Conservation (phyloP, 805 yeast genomes). For the Candida boidinii region DNA sequence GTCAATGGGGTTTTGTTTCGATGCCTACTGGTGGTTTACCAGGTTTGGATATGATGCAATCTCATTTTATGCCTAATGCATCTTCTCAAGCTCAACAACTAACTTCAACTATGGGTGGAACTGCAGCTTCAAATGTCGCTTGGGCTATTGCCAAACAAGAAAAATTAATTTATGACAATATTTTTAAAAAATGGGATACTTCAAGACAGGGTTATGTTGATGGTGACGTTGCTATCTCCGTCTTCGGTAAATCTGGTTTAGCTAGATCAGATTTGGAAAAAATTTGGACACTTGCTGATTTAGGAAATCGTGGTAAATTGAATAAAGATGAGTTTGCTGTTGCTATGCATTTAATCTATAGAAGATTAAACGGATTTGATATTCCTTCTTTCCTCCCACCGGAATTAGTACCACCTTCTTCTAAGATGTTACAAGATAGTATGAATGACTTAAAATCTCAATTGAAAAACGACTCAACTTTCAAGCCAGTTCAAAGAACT, state of each 20-base stretch:
- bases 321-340: conserved; percentile 89
- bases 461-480: conserved; percentile 32
- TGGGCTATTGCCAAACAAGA: conserved; percentile 87
- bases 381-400: conserved; percentile 80
- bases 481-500: too few relatives aligned
- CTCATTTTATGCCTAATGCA: conserved; percentile 55
- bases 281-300: conserved; percentile 87
- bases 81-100: conserved; percentile 18
- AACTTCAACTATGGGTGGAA: conserved; percentile 22
- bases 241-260: conserved; percentile 88
- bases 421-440: conserved; percentile 63
- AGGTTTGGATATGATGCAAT: conserved; percentile 57
- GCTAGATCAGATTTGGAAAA: conserved; percentile 77
- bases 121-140: conserved; percentile 43
- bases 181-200: conserved; percentile 83
- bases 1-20: conserved; percentile 73
- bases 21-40: conserved; percentile 66
- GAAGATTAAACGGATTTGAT: conserved; percentile 83
- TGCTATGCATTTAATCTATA: conserved; percentile 94
- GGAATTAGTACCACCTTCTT: conserved; percentile 82
- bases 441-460: conserved; percentile 63
- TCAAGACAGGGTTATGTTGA: conserved; percentile 58
- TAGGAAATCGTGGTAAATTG: conserved; percentile 72
- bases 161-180: conserved; percentile 75
- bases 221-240: conserved; percentile 75